These are phyloP conservation scores for Hibiscus tridactylites DNA, from an alignment of 345 rosid genomes.

Conservation along the genomic window DNA sequence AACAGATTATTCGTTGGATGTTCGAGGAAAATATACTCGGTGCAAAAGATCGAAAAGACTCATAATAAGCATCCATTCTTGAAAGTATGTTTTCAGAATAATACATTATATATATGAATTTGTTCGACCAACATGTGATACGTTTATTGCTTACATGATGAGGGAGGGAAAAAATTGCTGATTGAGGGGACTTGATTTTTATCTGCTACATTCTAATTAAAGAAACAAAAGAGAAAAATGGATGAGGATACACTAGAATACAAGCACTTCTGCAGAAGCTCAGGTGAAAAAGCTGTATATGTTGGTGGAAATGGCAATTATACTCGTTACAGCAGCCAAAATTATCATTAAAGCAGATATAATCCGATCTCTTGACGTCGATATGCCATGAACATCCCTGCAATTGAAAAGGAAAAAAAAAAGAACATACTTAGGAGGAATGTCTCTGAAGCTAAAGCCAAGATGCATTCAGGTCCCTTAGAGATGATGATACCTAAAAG, in stretches of 20 bases:
- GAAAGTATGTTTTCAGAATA: background rate
- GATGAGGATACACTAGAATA: background rate
- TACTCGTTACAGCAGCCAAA: conserved; percentile 35
- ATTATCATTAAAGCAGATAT: conserved; percentile 32
- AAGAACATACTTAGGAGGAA: background rate
- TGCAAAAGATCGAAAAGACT: background rate
- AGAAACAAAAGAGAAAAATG: background rate
- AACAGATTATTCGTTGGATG: background rate
- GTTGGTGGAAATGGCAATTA: conserved; percentile 39
- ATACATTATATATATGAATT: background rate
- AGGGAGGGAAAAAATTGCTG: background rate
- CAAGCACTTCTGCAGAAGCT: background rate
- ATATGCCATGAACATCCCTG: conserved; percentile 40
- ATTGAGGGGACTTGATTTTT: background rate
- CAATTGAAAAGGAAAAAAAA: background rate
- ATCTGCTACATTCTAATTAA: background rate
- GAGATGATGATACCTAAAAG: conserved; percentile 39
- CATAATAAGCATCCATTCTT: background rate
- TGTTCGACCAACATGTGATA: background rate
- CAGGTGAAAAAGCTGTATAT: conserved; percentile 9
- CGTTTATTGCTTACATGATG: background rate
- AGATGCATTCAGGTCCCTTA: background rate
- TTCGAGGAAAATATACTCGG: background rate
- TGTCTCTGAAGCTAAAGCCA: background rate
- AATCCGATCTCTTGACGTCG: conserved; percentile 31